A percentile compares a stretch with the other conserved stretches of the same genome.
Conservation (phyloP, 225 moss, liverwort and hornwort genomes). For the Marchantia paleacea region DNA sequence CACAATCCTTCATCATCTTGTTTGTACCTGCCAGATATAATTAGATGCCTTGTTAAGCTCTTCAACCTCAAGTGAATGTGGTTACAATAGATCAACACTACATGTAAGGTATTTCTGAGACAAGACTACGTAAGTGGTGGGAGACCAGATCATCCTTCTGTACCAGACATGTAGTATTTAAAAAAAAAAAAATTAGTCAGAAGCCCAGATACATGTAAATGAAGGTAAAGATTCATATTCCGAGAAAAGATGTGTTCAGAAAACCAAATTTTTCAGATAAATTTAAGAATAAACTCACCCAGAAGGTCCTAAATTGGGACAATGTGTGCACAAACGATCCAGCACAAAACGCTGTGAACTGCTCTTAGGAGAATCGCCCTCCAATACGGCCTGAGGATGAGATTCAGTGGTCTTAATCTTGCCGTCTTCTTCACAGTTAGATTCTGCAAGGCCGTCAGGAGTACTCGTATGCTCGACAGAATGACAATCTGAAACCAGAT, state of each 20-base stretch:
- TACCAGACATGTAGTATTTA: too few relatives aligned
- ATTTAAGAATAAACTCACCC: slow-evolving; percentile 47
- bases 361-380: slow-evolving; percentile 15
- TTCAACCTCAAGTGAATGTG: neutral
- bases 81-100: neutral
- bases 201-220: too few relatives aligned
- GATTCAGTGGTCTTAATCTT: neutral
- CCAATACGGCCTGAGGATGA: neutral
- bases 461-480: neutral
- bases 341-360: slow-evolving; percentile 41
- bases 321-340: slow-evolving; percentile 84
- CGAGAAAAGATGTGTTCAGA: too few relatives aligned
- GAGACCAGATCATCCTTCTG: too few relatives aligned
- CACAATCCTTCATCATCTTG: slow-evolving; percentile 73
- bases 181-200: too few relatives aligned
- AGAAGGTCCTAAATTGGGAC: slow-evolving; percentile 74
- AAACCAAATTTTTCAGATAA: too few relatives aligned
- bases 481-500: neutral
- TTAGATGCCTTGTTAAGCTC: neutral
- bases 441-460: neutral
- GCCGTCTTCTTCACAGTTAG: neutral
- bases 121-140: too few relatives aligned
- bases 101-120: too few relatives aligned
- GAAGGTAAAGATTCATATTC: too few relatives aligned
- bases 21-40: slow-evolving; percentile 40